Percentiles rank a stretch among this genome's conserved stretches.
phyloP scores from a whole-genome alignment of 495 filamentous ascomycete species.

The Aspergillus olivimuriae region DNA sequence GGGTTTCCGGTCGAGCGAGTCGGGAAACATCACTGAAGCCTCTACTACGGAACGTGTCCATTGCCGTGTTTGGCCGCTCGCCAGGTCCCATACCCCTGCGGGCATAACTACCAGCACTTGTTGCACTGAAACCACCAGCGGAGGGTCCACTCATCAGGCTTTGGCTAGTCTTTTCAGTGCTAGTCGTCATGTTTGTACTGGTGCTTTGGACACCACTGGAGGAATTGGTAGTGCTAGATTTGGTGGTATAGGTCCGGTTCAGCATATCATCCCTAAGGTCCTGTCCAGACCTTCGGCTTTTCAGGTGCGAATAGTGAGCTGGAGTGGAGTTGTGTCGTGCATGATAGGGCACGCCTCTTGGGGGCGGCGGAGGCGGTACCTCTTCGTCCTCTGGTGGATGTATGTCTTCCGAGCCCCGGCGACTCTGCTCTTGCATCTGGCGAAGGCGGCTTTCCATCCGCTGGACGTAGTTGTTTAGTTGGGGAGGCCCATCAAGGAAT shows the following conservation, averaged over 20 bases:
- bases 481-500: constrained; percentile 54
- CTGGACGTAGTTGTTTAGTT: constrained; percentile 78
- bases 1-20: constrained; percentile 55
- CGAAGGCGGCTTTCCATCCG: constrained; percentile 79
- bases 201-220: constrained; percentile 65
- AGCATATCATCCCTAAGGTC: constrained; percentile 67
- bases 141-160: constrained; percentile 92
- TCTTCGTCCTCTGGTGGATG: constrained; percentile 41
- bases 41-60: constrained; percentile 37
- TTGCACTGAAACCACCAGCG: constrained; percentile 86
- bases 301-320: constrained; percentile 33
- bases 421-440: constrained; percentile 60
- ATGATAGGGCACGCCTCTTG: constrained; percentile 50
- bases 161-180: constrained; percentile 69
- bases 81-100: constrained; percentile 53
- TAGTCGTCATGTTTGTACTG: constrained; percentile 63
- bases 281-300: constrained; percentile 72
- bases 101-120: constrained; percentile 88
- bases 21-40: constrained; percentile 41
- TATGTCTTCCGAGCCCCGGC: constrained; percentile 28
- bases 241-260: constrained; percentile 75
- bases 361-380: constrained; percentile 52
- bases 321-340: constrained; percentile 41
- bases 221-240: constrained; percentile 71
- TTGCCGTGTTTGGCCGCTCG: constrained; percentile 46